Conservation (phyloP, 306 rosid genomes). For the Ormosia emarginata region DNA sequence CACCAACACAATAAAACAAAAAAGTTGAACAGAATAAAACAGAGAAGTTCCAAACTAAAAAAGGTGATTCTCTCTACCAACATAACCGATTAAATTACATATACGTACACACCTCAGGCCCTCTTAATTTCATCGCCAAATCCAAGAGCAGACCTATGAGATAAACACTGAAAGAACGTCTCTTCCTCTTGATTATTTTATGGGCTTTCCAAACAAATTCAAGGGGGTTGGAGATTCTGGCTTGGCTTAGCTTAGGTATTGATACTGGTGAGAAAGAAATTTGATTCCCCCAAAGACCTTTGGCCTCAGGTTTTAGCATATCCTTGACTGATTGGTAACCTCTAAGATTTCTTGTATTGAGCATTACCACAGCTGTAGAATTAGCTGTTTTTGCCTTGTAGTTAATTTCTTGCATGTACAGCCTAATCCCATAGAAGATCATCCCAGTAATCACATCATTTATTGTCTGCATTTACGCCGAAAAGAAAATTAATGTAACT, state of each 20-base stretch:
- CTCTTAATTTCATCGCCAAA: slow-evolving; percentile 43
- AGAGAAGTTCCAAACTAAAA: background rate
- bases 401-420: slow-evolving; percentile 50
- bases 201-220: slow-evolving; percentile 40
- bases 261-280: slow-evolving; percentile 37
- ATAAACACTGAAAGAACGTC: slow-evolving; percentile 30
- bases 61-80: background rate
- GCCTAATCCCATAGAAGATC: slow-evolving; percentile 42
- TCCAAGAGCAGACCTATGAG: slow-evolving; percentile 26
- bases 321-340: slow-evolving; percentile 48
- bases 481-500: background rate
- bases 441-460: slow-evolving; percentile 53
- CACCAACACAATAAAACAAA: background rate
- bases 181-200: slow-evolving; percentile 41
- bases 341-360: slow-evolving; percentile 45
- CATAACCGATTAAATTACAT: background rate
- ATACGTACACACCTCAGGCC: slow-evolving; percentile 39
- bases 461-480: slow-evolving; percentile 33
- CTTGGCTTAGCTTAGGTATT: slow-evolving; percentile 42
- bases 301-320: slow-evolving; percentile 33
- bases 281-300: slow-evolving; percentile 54
- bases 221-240: slow-evolving; percentile 36
- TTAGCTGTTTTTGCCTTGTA: slow-evolving; percentile 24
- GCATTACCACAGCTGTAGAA: slow-evolving; percentile 47
- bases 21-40: background rate